A percentile compares a stretch with the other conserved stretches of the same genome.
phyloP scores from a whole-genome alignment of 2,329 filamentous ascomycete genomes.

The Thielaviopsis populi region DNA sequence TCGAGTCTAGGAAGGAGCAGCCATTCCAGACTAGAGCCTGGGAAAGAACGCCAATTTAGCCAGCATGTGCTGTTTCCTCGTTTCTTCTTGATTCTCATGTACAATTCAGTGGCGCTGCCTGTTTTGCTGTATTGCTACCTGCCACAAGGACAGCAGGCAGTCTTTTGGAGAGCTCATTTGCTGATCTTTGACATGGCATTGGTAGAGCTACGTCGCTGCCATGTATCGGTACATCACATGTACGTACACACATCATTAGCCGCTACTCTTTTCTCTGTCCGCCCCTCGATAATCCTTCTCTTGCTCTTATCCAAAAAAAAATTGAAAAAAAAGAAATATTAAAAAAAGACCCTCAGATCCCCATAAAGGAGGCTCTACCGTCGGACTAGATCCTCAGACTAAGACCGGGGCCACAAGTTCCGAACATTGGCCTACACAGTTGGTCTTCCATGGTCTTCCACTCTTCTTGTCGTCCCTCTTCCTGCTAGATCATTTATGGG shows the following conservation, averaged over 20 bases:
- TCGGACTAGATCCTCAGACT: neutral
- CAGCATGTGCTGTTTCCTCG: neutral
- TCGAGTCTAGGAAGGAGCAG: neutral
- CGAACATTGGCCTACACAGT: neutral
- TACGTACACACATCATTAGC: neutral
- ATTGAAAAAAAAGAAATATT: no score
- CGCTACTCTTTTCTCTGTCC: neutral
- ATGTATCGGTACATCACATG: no score
- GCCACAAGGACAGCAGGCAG: no score
- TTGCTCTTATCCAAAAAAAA: neutral
- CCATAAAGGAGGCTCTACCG: neutral
- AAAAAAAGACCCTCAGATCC: conserved; percentile 1
- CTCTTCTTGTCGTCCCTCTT: neutral
- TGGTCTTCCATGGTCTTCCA: neutral
- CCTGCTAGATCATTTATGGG: neutral
- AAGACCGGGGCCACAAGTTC: neutral
- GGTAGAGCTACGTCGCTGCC: no score
- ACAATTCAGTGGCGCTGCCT: neutral
- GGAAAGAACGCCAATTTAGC: neutral
- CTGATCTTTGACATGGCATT: no score
- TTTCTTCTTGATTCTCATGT: neutral
- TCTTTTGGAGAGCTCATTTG: no score
- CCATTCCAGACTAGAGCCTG: neutral
- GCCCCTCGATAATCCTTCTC: neutral
- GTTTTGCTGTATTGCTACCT: no score